A percentile compares a stretch with the other conserved stretches of the same genome.
Conservation (phyloP, 805 yeast species). For the Saccharomyces kudriavzevii region DNA sequence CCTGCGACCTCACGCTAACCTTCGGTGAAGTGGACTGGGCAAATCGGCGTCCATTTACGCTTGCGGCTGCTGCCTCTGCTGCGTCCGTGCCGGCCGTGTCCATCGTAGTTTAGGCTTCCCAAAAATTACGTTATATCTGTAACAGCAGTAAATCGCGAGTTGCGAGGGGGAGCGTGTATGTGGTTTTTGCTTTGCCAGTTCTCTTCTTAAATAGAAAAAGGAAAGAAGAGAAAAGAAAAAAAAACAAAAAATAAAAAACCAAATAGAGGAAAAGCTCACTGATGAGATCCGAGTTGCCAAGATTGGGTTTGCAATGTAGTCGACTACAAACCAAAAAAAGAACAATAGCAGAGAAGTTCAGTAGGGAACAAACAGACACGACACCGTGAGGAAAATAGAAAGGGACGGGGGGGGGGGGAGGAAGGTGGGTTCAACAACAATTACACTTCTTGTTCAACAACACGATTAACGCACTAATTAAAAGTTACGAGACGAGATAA, state of each 20-base stretch:
- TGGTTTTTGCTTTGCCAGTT: background rate
- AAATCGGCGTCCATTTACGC: background rate
- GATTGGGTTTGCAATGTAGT: background rate
- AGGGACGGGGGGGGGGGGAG: background rate
- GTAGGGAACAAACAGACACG: background rate
- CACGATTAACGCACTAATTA: background rate
- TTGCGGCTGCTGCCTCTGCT: background rate
- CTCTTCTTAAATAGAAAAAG: background rate
- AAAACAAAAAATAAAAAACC: background rate
- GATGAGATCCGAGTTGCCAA: background rate
- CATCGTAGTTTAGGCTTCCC: background rate
- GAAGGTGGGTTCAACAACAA: background rate
- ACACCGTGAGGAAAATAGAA: background rate
- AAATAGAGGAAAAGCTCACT: background rate
- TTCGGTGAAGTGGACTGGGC: slow-evolving; percentile 12
- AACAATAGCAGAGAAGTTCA: background rate
- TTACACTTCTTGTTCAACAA: background rate
- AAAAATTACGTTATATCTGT: background rate
- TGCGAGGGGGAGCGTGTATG: background rate
- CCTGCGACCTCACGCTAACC: slow-evolving; percentile 22
- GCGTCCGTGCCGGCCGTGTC: background rate
- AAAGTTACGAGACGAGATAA: background rate
- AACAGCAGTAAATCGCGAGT: background rate
- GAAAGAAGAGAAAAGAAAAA: background rate
- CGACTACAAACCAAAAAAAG: background rate